phyloP scores from a whole-genome alignment of 2,329 filamentous ascomycete species.

The Volutella citrinella region DNA sequence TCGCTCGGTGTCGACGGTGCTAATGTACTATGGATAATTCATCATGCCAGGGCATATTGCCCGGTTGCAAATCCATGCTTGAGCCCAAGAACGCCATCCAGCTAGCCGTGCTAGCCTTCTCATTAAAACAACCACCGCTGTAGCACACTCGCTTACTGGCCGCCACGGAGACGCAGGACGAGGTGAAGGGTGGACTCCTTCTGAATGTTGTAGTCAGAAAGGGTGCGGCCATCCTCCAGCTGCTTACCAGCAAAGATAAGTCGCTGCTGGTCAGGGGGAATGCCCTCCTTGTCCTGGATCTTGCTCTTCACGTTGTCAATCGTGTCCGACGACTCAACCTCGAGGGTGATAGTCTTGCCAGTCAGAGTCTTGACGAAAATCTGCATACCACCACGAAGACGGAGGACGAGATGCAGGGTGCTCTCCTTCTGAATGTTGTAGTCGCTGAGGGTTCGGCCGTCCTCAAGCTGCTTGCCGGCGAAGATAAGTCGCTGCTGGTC shows the following conservation, averaged over 20 bases:
- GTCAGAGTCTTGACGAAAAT: conserved; percentile 80
- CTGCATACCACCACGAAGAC: conserved; percentile 79
- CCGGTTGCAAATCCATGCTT: conserved; percentile 14
- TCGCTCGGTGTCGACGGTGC: conserved; percentile 9
- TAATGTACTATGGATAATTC: conserved; percentile 19
- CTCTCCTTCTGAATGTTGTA: conserved; percentile 98
- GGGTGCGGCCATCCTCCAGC: conserved; percentile 86
- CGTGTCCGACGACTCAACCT: conserved; percentile 85
- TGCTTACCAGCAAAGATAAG: conserved; percentile 97
- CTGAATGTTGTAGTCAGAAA: conserved; percentile 94
- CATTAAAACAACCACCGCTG: conserved; percentile 49
- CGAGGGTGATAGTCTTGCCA: conserved; percentile 91
- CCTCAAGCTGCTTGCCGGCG: conserved; percentile 89
- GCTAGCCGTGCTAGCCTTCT: conserved; percentile 71
- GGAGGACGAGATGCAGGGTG: conserved; percentile 76
- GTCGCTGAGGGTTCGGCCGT: conserved; percentile 85
- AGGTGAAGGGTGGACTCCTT: conserved; percentile 87
- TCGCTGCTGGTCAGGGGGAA: conserved; percentile 93
- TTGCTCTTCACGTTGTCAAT: conserved; percentile 97
- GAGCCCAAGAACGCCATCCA: conserved; percentile 33
- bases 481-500: conserved; percentile 95
- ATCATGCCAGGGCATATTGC: conserved; percentile 16
- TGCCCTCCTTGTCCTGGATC: conserved; percentile 98
- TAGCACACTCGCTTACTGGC: conserved; percentile 38
- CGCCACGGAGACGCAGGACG: conserved; percentile 86